Percentiles rank a stretch among this genome's conserved stretches.
phyloP scores from a whole-genome alignment of 345 rosid genomes.

The Citrus trifoliata region DNA sequence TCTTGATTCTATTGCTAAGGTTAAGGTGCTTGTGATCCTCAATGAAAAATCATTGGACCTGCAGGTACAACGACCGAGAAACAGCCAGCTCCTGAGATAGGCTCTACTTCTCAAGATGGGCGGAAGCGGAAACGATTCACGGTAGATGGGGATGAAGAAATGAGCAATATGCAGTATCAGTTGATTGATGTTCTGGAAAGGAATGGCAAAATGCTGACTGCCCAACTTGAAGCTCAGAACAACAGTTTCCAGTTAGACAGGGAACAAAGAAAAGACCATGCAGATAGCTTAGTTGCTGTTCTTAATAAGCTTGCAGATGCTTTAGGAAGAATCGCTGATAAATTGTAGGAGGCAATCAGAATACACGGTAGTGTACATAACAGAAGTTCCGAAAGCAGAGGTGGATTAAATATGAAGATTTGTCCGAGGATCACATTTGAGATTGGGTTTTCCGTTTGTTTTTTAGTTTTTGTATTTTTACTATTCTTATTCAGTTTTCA shows the following conservation, averaged over 20 bases:
- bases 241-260: constrained; percentile 60
- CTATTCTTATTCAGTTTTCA: constrained; percentile 14
- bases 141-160: constrained; percentile 42
- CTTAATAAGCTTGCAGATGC: constrained; percentile 92
- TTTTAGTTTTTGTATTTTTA: neutral
- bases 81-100: constrained; percentile 41
- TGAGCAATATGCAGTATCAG: constrained; percentile 37
- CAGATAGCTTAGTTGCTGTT: constrained; percentile 63
- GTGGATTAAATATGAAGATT: constrained; percentile 16
- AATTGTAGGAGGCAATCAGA: constrained; percentile 43
- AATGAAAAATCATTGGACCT: constrained; percentile 11
- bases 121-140: constrained; percentile 65
- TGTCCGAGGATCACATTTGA: constrained; percentile 16
- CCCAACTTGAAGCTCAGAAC: constrained; percentile 88
- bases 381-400: constrained; percentile 14
- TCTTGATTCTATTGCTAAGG: neutral
- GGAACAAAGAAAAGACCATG: constrained; percentile 81
- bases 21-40: neutral
- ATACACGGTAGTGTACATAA: constrained; percentile 29
- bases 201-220: constrained; percentile 70
- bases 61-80: constrained; percentile 57
- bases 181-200: constrained; percentile 63
- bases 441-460: neutral
- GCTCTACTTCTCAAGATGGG: constrained; percentile 56
- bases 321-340: constrained; percentile 80